Base-by-base conservation (phyloP, 2,329 filamentous ascomycete genomes). In the Alternaria gansuensis region DNA sequence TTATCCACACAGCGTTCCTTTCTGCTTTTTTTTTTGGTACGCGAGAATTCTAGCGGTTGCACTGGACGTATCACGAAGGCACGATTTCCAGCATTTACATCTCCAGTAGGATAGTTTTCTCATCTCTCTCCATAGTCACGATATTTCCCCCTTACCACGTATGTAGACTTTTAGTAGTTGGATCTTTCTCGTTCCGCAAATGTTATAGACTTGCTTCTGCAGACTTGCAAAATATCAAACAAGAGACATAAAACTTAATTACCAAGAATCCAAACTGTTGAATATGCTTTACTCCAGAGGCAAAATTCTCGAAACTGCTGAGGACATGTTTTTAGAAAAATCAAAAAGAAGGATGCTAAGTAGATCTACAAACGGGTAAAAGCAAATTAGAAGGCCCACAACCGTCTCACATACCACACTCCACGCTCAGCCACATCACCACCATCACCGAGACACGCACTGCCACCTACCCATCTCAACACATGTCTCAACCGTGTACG, bases 1-100 rank as follows among this genome's bases (percentile, higher is more conserved):
- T 51, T 29, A 24, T 46, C 24, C 28, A 13, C 21, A 23, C 44
- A 46, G 29, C 29, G 21, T 14, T 28, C 5, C 26, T 28, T 28
- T 17, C 17, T 17, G 17, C 17, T 17, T 17, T 17, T 17, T 17
- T 17, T 56, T 44, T 46, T 50, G 26, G 17, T 14, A 14, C 43
- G 14, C 33, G 23, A 37, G 33, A 36, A 23, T 46, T 26, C 23
- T 39, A 21, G 34, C 31, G 40, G 40, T 44, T 39, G 34, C 49
- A 23, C 29, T 46, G 17, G 41, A 48, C 52, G 40, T 54, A 39
- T 62, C 29, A 67, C 64, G 64, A 64, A 63, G 63, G 63, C 55
- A 67, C 61, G 64, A 65, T 60, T 65, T 64, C 63, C 59, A 57
- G 64, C 60, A 64, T 67, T 60, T 28, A 9, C 29, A 31, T 43